phyloP scores from a whole-genome alignment of 2,329 filamentous ascomycete species.

The Alternaria arborescens region DNA sequence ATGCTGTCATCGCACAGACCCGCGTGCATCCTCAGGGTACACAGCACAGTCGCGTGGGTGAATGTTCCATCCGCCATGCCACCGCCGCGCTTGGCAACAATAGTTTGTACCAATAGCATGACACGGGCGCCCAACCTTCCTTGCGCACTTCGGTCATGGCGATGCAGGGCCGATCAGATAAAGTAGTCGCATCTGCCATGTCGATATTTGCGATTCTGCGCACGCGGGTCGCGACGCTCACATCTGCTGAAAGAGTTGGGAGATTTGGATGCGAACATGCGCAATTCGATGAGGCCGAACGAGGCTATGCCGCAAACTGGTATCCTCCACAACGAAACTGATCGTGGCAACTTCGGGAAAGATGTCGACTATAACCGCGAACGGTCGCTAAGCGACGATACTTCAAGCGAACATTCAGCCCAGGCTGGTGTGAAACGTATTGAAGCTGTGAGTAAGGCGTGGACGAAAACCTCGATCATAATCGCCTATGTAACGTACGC shows the following conservation, averaged over 20 bases:
- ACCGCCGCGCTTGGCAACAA: constrained; percentile 14
- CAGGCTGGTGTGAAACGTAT: constrained; percentile 60
- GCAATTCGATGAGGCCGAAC: constrained; percentile 14
- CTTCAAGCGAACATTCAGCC: constrained; percentile 20
- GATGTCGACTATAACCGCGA: constrained; percentile 13
- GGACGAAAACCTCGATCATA: constrained; percentile 58
- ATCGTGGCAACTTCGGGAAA: constrained; percentile 15
- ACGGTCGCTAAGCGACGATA: constrained; percentile 15
- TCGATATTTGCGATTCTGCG: neutral
- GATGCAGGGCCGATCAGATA: constrained; percentile 16
- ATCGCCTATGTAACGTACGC: constrained; percentile 56
- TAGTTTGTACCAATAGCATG: constrained; percentile 10
- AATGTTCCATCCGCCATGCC: constrained; percentile 9
- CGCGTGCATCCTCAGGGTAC: neutral
- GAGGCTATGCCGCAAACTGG: neutral
- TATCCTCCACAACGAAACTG: constrained; percentile 6
- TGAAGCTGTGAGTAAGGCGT: constrained; percentile 59
- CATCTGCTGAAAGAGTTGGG: neutral
- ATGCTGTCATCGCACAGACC: constrained; percentile 11
- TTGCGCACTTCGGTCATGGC: constrained; percentile 2
- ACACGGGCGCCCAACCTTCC: neutral
- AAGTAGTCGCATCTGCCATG: constrained; percentile 4
- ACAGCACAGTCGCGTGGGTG: constrained; percentile 4
- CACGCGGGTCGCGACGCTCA: neutral
- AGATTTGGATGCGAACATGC: constrained; percentile 15